Evolutionary conservation across 208 protist genomes (phyloP).

Genomic region (Herpetomonas tarakana): DNA sequence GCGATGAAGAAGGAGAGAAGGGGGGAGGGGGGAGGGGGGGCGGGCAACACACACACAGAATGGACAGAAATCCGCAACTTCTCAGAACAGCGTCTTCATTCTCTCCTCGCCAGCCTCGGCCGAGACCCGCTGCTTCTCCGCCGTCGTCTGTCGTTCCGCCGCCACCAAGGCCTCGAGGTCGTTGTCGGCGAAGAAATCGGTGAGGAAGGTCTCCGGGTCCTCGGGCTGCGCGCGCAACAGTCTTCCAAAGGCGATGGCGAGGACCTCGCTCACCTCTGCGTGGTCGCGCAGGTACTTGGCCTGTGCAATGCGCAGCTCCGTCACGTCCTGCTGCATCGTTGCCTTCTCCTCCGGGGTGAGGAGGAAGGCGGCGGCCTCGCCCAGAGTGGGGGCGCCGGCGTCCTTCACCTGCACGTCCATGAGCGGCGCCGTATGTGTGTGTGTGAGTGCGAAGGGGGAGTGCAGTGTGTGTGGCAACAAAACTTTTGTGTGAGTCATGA

Average conservation of each 20-base stretch:
- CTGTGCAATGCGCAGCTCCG: conserved; percentile 64
- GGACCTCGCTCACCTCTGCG: conserved; percentile 63
- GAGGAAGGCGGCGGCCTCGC: conserved; percentile 53
- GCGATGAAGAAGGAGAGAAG: too few species aligned
- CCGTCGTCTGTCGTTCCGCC: not conserved
- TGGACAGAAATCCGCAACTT: not conserved
- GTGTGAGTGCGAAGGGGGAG: too few species aligned
- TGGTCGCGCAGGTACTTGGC: conserved; percentile 81
- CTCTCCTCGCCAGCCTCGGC: not conserved
- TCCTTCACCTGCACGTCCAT: conserved; percentile 1
- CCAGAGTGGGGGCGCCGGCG: conserved; percentile 17
- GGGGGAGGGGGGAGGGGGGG: too few species aligned
- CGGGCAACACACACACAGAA: not conserved
- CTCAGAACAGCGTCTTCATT: not conserved
- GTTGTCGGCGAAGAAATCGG: conserved; percentile 37
- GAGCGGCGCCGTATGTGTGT: conserved; percentile 5
- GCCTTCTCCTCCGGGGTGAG: conserved; percentile 62
- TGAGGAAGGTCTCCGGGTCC: conserved; percentile 56
- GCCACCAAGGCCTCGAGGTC: conserved; percentile 13
- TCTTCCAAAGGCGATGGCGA: conserved; percentile 45
- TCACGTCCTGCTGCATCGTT: conserved; percentile 49
- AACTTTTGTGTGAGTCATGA: not conserved
- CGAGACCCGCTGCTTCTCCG: not conserved
- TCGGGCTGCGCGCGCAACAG: conserved; percentile 57
- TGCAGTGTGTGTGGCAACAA: conserved; percentile 1